Base-by-base conservation (phyloP, 371 early-diverging fungal genomes). In the Encephalitozoon romaleae region DNA sequence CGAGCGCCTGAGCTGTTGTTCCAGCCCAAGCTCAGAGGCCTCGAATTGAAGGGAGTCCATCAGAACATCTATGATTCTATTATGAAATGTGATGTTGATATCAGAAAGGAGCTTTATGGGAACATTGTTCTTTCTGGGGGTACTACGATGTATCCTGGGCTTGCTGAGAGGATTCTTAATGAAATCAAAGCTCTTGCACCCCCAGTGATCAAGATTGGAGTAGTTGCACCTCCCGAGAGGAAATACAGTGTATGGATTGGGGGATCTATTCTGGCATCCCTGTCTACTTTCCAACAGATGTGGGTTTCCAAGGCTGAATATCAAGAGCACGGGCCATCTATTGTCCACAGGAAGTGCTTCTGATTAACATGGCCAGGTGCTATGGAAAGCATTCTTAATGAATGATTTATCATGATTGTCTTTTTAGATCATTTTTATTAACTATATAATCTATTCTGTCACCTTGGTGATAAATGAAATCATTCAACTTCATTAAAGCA, bases 181-280 rank as follows among this genome's bases (percentile, higher is more conserved):
- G 99, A 99, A 87, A 92, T 98, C 85, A 91, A 93, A 75, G 90
- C 92, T 53, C 87, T 98, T 78, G 96, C 98, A 49, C 94, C 97
- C 54, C 90, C 93, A 80, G 90, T 92, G 83, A 95, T 95, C 92
- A 94, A 94, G 90, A 91, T 98, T 89, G 93, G 94, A 91, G 94
- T 99, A 84, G 94, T 97, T 79, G 94, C 97, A 78, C 98, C 98
- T 66, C 96, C 98, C 69, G 98, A 99, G 88, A 91, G 98, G 86
- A 98, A 98, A 88, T 98, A 98, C 92, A 94, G 95, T 82, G 98
- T 96, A 86, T 99, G 98, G 98, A 97, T 98, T 85, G 99, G 99
- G 89, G 99, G 98, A 78, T 96, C 98, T 78, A 98, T 99, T 80
- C 88, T 99, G 78, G 96, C 99, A 69, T 95, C 96, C 69, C 90